Conservation (phyloP, 257 asterid genomes). For the Phtheirospermum japonicum region DNA sequence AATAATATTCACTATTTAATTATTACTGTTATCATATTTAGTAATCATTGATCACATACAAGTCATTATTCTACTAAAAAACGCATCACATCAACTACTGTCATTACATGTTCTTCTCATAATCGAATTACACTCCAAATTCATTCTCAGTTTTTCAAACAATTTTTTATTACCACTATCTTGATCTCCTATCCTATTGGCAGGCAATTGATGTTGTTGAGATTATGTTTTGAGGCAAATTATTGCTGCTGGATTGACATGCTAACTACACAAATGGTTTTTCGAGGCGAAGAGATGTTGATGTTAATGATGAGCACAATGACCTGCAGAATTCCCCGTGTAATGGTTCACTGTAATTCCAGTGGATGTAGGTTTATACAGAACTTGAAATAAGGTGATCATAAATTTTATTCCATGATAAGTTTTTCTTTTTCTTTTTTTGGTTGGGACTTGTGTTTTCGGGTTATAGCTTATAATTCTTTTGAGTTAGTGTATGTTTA, state of each 20-base stretch:
- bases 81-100: too few relatives aligned
- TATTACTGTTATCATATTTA: too few relatives aligned
- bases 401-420: background rate
- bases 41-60: too few relatives aligned
- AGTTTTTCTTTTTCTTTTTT: background rate
- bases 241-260: background rate
- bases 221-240: background rate
- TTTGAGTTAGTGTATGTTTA: background rate
- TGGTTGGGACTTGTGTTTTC: conserved; percentile 18
- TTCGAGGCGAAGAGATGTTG: background rate
- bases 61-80: too few relatives aligned
- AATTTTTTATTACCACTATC: background rate
- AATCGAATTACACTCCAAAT: too few relatives aligned
- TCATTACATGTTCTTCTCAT: too few relatives aligned
- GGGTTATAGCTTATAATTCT: conserved; percentile 8
- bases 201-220: conserved; percentile 18
- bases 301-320: background rate
- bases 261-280: background rate
- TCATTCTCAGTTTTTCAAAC: too few relatives aligned
- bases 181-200: background rate
- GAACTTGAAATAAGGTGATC: background rate
- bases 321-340: background rate
- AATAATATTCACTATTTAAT: too few relatives aligned
- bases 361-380: conserved; percentile 13
- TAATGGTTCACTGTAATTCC: background rate